phyloP scores from a whole-genome alignment of 106 monocot genomes.

The Xerophyta viscosa region DNA sequence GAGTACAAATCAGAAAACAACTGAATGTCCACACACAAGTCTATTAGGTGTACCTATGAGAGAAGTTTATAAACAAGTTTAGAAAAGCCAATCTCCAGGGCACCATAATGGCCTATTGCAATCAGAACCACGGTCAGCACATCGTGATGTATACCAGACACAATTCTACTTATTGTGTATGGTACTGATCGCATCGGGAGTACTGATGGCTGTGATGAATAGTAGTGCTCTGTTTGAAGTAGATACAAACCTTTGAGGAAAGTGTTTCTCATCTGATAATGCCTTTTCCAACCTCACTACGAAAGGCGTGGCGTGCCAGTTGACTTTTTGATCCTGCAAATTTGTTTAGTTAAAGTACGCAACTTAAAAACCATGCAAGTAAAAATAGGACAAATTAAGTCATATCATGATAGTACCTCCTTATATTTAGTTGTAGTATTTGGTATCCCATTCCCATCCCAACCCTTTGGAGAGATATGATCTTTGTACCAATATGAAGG shows the following conservation, averaged over 20 bases:
- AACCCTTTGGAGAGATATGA: constrained; percentile 47
- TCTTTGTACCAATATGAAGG: constrained; percentile 62
- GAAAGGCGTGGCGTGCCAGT: constrained; percentile 75
- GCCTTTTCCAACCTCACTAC: constrained; percentile 62
- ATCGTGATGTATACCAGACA: too few species aligned
- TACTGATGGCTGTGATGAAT: too few species aligned
- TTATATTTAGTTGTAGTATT: constrained; percentile 95
- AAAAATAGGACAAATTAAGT: not conserved
- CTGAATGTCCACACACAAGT: too few species aligned
- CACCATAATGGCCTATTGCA: too few species aligned
- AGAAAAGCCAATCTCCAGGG: too few species aligned
- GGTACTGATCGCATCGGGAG: too few species aligned
- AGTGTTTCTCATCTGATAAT: constrained; percentile 46
- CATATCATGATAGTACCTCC: constrained; percentile 31
- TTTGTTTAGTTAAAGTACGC: not conserved
- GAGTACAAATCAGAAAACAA: too few species aligned
- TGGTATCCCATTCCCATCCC: constrained; percentile 97
- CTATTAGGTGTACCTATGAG: too few species aligned
- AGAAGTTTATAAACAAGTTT: too few species aligned
- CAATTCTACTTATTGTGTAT: too few species aligned
- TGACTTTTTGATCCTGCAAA: constrained; percentile 94
- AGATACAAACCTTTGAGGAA: constrained; percentile 26
- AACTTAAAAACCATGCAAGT: not conserved
- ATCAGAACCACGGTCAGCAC: too few species aligned
- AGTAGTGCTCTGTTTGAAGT: not conserved